A percentile compares a stretch with the other conserved stretches of the same genome.
phyloP scores from a whole-genome alignment of 1,284 basidiomycete species.

The Exobasidium rhododendri region DNA sequence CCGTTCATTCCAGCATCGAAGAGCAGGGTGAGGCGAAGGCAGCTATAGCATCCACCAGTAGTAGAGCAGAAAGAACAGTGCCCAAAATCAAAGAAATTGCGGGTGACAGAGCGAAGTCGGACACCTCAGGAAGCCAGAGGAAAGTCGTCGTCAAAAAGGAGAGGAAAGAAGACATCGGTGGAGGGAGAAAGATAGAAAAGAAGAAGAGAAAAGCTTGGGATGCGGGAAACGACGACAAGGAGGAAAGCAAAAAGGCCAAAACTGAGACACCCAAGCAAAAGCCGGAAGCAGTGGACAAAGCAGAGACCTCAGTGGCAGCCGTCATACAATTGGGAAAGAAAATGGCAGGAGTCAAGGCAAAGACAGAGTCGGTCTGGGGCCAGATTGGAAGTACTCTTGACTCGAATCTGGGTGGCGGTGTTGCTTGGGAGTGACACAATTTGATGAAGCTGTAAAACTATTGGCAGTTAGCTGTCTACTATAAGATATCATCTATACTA shows the following conservation, averaged over 20 bases:
- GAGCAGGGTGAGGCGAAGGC: neutral
- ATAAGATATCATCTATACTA: neutral
- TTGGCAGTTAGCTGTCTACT: no score
- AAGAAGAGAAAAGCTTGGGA: constrained; percentile 9
- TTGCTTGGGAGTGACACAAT: neutral
- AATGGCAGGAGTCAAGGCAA: neutral
- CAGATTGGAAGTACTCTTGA: neutral
- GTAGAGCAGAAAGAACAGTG: neutral
- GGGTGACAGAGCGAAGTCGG: neutral
- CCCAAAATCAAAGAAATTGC: neutral
- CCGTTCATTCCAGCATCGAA: neutral
- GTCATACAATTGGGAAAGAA: neutral
- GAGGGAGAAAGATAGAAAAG: neutral
- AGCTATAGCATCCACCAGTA: neutral
- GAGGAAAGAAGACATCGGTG: neutral
- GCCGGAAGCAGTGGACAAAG: neutral
- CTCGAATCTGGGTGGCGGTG: neutral
- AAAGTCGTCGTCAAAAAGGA: neutral
- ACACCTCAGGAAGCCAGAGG: no score
- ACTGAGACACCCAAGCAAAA: neutral
- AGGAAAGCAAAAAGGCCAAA: neutral
- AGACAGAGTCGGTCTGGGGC: neutral
- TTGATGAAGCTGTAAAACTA: no score
- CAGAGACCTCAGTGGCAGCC: constrained; percentile 1
- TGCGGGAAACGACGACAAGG: neutral